Base-by-base conservation (phyloP, 1,139 yeast genomes). In the Candida sanyaensis region DNA sequence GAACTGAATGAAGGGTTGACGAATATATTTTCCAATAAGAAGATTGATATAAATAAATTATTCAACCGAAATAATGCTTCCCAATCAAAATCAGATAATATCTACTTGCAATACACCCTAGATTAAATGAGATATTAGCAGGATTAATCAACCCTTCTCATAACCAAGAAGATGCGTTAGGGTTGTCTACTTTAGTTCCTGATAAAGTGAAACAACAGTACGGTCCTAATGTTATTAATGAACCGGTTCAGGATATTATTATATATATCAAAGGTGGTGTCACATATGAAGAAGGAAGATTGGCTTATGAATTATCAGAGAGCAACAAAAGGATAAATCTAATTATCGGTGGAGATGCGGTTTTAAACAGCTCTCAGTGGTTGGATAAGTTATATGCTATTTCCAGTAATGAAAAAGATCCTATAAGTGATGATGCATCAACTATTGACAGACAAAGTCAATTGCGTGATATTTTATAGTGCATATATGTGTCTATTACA, bases 221-320 rank as follows among this genome's bases (percentile, higher is more conserved):
- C 50, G 75, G 76, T 1, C 50, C 45, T 8, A 17, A 21, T 9
- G 36, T 42, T 4, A 39, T 47, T 6, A 28, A 47, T 4, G 53
- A 54, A 6, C 64, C 75, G 43, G 78, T 88, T 1, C 95, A 87
- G 61, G 96, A 91, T 59, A 75, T 93, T 7, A 77, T 93, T 11
- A 78, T 93, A 1, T 93, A 88, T 63, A 73, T 92, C 49, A 83
- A 90, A 45, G 98, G 98, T 9, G 99, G 99, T 4, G 86, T 81
- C 2, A 93, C 98, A 0, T 91, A 83, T 61, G 98, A 92, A 64
- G 99, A 93, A 63, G 88, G 96, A 0, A 78, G 97, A 48, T 68
- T 91, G 41, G 84, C 91, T 4, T 82, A 88, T 49, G 90, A 90
- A 55, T 74, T 91, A 55, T 85, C 86, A 59, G 66, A 66, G 21